phyloP scores from a whole-genome alignment of 768 basidiomycete species.

The Leucocoprinus sp. region DNA sequence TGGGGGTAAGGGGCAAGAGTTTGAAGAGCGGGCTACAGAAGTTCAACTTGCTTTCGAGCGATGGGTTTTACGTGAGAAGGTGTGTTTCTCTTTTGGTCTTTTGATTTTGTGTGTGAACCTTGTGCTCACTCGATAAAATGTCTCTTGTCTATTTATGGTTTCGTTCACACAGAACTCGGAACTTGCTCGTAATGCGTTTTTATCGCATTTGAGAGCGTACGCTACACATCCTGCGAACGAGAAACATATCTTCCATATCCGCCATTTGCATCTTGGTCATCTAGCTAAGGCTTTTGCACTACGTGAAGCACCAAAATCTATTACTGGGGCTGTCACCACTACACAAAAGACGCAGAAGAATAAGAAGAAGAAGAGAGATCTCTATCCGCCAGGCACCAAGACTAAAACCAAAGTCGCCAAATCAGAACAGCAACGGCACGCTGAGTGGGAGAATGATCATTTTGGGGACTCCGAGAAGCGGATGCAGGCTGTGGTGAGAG shows the following conservation, averaged over 20 bases:
- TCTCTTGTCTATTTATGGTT: neutral
- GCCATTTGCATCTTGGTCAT: constrained; percentile 91
- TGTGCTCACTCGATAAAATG: constrained; percentile 2
- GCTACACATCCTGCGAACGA: constrained; percentile 94
- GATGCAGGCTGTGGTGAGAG: constrained; percentile 81
- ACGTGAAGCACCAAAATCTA: constrained; percentile 69
- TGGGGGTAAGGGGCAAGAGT: constrained; percentile 74
- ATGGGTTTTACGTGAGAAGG: constrained; percentile 73
- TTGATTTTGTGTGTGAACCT: constrained; percentile 5
- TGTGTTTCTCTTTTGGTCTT: neutral
- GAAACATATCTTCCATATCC: constrained; percentile 95
- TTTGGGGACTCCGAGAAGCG: constrained; percentile 62
- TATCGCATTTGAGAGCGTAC: constrained; percentile 92
- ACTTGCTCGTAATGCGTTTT: constrained; percentile 77
- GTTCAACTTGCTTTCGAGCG: constrained; percentile 93
- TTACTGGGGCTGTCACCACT: constrained; percentile 23
- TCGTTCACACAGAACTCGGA: constrained; percentile 51
- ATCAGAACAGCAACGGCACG: constrained; percentile 14
- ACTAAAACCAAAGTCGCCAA: constrained; percentile 18
- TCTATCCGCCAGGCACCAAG: constrained; percentile 7
- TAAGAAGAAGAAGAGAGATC: constrained; percentile 16
- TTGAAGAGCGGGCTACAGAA: constrained; percentile 86
- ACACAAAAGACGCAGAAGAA: constrained; percentile 9
- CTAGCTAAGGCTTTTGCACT: constrained; percentile 87
- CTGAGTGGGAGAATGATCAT: constrained; percentile 34